Percentiles rank a stretch among this genome's conserved stretches.
These are phyloP conservation scores for Lagenidium giganteum DNA, from an alignment of 352 stramenopile genomes.

Conservation along the genomic window DNA sequence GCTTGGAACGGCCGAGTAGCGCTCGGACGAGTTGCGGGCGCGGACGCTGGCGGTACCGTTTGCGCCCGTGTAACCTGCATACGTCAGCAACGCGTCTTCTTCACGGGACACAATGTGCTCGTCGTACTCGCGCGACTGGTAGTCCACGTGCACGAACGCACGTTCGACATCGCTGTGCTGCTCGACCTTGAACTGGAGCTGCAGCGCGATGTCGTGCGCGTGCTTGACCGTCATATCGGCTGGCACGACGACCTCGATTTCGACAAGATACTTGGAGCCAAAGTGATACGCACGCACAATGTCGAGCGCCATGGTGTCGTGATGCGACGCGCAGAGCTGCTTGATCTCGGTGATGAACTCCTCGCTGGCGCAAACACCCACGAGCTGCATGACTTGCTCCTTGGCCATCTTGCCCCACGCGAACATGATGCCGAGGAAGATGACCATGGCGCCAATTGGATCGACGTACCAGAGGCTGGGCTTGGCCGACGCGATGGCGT, in stretches of 20 bases:
- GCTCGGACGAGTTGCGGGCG: no score
- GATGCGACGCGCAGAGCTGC: conserved; percentile 69
- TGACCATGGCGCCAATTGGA: conserved; percentile 88
- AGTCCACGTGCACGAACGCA: conserved; percentile 95
- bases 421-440: conserved; percentile 93
- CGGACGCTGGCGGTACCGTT: no score
- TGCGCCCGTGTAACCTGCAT: no score
- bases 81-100: conserved; percentile 41
- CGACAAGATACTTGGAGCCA: conserved; percentile 91
- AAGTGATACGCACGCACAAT: conserved; percentile 92
- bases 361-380: conserved; percentile 55
- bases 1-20: no score
- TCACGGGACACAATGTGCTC: conserved; percentile 58
- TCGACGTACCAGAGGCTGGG: conserved; percentile 87
- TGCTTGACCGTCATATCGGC: conserved; percentile 86
- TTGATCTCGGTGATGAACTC: conserved; percentile 90
- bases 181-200: conserved; percentile 94
- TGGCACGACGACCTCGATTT: conserved; percentile 92
- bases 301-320: conserved; percentile 79
- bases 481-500: conserved; percentile 34
- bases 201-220: conserved; percentile 92
- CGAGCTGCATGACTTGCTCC: conserved; percentile 87
- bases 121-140: conserved; percentile 78
- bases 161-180: conserved; percentile 88
- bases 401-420: conserved; percentile 88